A percentile compares a stretch with the other conserved stretches of the same genome.
Conservation (phyloP, 768 basidiomycete species). For the Paxillus ammoniavirescens region DNA sequence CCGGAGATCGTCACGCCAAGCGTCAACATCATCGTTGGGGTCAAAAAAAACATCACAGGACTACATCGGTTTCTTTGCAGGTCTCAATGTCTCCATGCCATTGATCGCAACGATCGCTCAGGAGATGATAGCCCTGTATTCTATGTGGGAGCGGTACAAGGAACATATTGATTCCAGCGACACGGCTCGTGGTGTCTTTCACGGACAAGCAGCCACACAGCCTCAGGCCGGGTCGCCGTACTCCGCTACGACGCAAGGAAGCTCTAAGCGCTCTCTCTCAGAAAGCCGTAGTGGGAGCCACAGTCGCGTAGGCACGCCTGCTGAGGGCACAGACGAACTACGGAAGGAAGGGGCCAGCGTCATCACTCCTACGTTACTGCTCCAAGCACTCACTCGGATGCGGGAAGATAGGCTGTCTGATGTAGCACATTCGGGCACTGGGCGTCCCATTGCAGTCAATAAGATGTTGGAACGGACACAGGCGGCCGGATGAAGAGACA, state of each 20-base stretch:
- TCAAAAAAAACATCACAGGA: conserved; percentile 51
- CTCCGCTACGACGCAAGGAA: conserved; percentile 16
- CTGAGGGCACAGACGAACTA: conserved; percentile 20
- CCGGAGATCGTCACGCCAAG: conserved; percentile 57
- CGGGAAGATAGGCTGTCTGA: conserved; percentile 62
- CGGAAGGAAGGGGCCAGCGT: conserved; percentile 17
- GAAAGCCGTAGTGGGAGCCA: conserved; percentile 24
- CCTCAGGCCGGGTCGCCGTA: conserved; percentile 17
- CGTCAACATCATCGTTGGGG: conserved; percentile 28
- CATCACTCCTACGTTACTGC: conserved; percentile 60
- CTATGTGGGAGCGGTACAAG: conserved; percentile 83
- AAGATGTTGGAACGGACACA: conserved; percentile 74
- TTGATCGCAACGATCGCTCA: conserved; percentile 83
- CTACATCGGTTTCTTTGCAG: conserved; percentile 78
- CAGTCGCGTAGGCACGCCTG: conserved; percentile 28
- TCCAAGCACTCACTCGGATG: conserved; percentile 61
- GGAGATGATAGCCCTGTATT: conserved; percentile 87
- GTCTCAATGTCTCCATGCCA: conserved; percentile 81
- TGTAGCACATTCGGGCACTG: conserved; percentile 46
- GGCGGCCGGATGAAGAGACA: conserved; percentile 44
- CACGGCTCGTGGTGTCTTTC: conserved; percentile 17
- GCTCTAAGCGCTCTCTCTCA: conserved; percentile 23
- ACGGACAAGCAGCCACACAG: conserved; percentile 7
- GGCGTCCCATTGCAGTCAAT: conserved; percentile 58
- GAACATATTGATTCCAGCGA: conserved; percentile 52